A percentile compares a stretch with the other conserved stretches of the same genome.
Conservation (phyloP, 805 yeast genomes). For the Barnettozyma californica region DNA sequence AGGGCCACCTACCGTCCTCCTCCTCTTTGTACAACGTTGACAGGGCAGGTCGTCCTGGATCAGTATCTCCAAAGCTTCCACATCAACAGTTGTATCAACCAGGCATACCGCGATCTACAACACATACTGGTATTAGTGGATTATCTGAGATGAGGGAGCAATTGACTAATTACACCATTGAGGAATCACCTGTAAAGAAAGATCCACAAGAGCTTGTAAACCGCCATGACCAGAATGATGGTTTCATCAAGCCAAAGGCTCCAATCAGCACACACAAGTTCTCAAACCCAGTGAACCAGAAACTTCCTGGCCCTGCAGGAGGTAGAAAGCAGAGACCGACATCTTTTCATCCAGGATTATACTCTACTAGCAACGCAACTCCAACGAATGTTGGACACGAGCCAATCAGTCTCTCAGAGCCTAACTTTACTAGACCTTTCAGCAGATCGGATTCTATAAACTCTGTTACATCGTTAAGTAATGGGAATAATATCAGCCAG, state of each 20-base stretch:
- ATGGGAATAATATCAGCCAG: constrained; percentile 26
- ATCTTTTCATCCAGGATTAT: constrained; percentile 69
- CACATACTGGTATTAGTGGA: constrained; percentile 27
- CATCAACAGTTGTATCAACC: constrained; percentile 11
- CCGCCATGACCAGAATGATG: neutral
- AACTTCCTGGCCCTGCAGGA: constrained; percentile 36
- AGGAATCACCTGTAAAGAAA: constrained; percentile 22
- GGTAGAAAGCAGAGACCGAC: constrained; percentile 75
- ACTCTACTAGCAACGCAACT: constrained; percentile 21
- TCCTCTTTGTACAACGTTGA: constrained; percentile 21
- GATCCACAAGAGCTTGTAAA: neutral
- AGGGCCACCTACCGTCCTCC: constrained; percentile 11
- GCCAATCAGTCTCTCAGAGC: neutral
- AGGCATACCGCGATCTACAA: constrained; percentile 31
- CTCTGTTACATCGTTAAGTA: constrained; percentile 33
- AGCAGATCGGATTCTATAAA: constrained; percentile 36
- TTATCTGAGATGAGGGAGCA: constrained; percentile 8
- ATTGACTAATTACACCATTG: constrained; percentile 16
- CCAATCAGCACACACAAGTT: constrained; percentile 18
- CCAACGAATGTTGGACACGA: constrained; percentile 10
- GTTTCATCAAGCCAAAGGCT: constrained; percentile 21
- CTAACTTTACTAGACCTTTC: constrained; percentile 15
- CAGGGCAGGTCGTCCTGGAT: constrained; percentile 10
- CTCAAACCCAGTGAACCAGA: constrained; percentile 17
- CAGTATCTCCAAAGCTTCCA: constrained; percentile 10